These are phyloP conservation scores for Bauhinia variegata DNA, from an alignment of 306 rosid genomes.

Conservation along the genomic window DNA sequence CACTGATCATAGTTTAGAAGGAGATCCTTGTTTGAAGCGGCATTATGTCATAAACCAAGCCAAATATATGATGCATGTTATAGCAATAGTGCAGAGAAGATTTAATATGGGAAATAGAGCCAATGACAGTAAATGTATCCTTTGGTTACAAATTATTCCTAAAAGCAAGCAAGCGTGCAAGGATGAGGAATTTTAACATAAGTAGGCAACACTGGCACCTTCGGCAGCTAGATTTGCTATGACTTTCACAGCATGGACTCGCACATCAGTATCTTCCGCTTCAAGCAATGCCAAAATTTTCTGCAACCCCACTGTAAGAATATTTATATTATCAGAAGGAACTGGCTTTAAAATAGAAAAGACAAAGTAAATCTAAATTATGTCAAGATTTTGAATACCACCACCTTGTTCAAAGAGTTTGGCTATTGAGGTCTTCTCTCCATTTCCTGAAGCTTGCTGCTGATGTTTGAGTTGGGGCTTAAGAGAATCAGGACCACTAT, in stretches of 20 bases:
- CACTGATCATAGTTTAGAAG: conserved; percentile 25
- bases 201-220: conserved; percentile 58
- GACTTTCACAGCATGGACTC: conserved; percentile 96
- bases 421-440: conserved; percentile 88
- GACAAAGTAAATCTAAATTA: too few relatives aligned
- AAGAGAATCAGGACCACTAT: conserved; percentile 66
- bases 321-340: conserved; percentile 42
- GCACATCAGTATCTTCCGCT: conserved; percentile 92
- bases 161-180: neutral
- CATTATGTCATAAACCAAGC: conserved; percentile 26
- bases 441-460: conserved; percentile 71
- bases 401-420: conserved; percentile 98
- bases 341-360: conserved; percentile 25
- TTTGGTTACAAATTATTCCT: neutral
- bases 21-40: too few relatives aligned
- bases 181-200: conserved; percentile 17
- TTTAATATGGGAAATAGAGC: neutral
- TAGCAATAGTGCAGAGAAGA: conserved; percentile 9
- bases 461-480: conserved; percentile 64
- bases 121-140: neutral
- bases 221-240: conserved; percentile 99
- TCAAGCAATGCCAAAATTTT: conserved; percentile 95
- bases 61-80: conserved; percentile 22
- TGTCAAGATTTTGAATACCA: conserved; percentile 23
- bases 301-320: conserved; percentile 86